Evolutionary conservation across 2,329 filamentous ascomycete genomes (phyloP).

Genomic region (Aaosphaeria pasadenensis): DNA sequence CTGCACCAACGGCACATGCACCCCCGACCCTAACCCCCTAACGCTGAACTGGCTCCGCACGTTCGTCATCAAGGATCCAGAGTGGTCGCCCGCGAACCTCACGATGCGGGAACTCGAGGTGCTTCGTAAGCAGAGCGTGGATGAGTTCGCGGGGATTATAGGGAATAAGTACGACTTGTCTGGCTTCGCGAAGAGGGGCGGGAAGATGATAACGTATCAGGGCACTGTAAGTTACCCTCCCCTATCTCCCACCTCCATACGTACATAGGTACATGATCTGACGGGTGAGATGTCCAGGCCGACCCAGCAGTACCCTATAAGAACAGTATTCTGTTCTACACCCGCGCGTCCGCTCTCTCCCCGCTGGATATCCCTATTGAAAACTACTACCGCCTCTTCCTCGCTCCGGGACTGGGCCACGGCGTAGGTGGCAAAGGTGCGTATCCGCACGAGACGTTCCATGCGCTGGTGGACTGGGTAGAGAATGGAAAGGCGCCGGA

Average conservation of each 20-base stretch:
- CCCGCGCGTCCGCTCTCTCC: too few relatives aligned
- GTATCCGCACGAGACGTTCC: background rate
- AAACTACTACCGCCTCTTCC: conserved; percentile 11
- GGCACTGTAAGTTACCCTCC: conserved; percentile 16
- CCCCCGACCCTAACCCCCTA: background rate
- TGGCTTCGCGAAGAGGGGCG: conserved; percentile 33
- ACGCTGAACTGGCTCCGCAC: conserved; percentile 27
- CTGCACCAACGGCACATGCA: background rate
- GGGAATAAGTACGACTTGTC: conserved; percentile 39
- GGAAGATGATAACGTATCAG: conserved; percentile 46
- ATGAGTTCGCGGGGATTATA: conserved; percentile 35
- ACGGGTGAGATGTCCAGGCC: background rate
- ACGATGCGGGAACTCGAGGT: conserved; percentile 18
- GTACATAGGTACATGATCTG: background rate
- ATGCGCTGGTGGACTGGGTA: conserved; percentile 7
- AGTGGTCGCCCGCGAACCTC: conserved; percentile 17
- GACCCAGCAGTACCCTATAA: too few relatives aligned
- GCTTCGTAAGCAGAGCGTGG: conserved; percentile 19
- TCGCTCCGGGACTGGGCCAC: conserved; percentile 9
- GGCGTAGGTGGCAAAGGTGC: background rate
- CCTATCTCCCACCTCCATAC: background rate
- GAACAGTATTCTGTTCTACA: too few relatives aligned
- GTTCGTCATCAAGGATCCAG: conserved; percentile 1
- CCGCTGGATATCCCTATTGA: conserved; percentile 2
- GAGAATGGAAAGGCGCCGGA: conserved; percentile 9